Base-by-base conservation (phyloP, 345 rosid genomes). In the Clarkia xantiana region DNA sequence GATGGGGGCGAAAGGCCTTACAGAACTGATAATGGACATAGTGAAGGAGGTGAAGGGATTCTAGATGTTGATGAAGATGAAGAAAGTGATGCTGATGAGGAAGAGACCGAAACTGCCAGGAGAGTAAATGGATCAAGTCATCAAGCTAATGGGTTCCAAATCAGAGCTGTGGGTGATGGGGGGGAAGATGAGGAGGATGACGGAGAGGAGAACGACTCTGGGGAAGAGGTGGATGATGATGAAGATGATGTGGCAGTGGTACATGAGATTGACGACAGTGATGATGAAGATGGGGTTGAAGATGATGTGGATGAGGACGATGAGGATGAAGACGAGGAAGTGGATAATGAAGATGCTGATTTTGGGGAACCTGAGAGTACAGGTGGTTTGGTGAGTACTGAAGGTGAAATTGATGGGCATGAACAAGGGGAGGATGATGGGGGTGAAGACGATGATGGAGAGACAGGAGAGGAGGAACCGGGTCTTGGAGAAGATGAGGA, bases 371-470 rank as follows among this genome's bases (percentile, higher is more conserved):
- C 71, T 0, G 79, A 58, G 62, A 71, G 66, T 53, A 66, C 66
- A 1, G 67, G 77, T 12, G 49, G 75, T 51, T 47, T 76, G 57
- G 65, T 62, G 0, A 70, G 75, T 42, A 66, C 78, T 3, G 78
- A 75, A 42, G 85, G 80, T 16, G 90, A 78, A 70, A 81, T 81
- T 71, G 90, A 81, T 70, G 86, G 79, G 12, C 86, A 81, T 72
- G 90, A 82, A 45, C 83, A 76, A 41, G 90, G 90, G 4, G 90
- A 78, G 47, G 78, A 77, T 42, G 81, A 74, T 55, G 82, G 54
- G 12, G 82, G 67, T 15, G 89, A 73, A 6, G 78, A 73, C 42
- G 76, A 67, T 69, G 66, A 54, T 66, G 86, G 82, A 13, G 85
- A 70, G 63, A 71, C 79, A 59, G 90, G 74, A 7, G 86, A 76